Evolutionary conservation across 257 asterid species (phyloP), one percentile per base, ranked within the genome.

Genomic region (Nicotiana undulata): DNA sequence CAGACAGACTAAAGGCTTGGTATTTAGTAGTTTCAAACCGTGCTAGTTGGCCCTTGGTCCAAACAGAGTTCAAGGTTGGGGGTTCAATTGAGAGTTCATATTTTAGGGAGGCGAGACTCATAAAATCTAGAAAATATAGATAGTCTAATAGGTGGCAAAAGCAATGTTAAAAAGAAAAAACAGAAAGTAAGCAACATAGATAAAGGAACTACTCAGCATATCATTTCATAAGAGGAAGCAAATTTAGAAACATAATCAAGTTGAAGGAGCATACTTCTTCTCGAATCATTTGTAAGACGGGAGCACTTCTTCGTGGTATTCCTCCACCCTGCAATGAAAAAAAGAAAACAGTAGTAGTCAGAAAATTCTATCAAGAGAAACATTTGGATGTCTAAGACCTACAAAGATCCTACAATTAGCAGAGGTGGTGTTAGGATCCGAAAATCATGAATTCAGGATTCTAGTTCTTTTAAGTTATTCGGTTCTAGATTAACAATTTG

Each of bases 241-340:
- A 77, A 55, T n/a, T 63, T 49, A 65, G 80, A 20, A 77, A 64
- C 65, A 8, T 16, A 74, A 84, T 79, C 70, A 85, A 75, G 84
- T 81, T 81, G 55, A 32, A 44, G 76, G 81, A 52, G 66, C 89
- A 49, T 94, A 92, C 99, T 85, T 96, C 97, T 91, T 96, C 99
- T 24, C 97, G 93, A 51, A 96, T 90, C 81, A 63, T 88, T 84
- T 90, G 93, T 75, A 96, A 88, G 79, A 89, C 66, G 16, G 99
- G 99, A 79, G 99, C 98, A 84, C 89, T 92, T 87, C 99, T 91
- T 76, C 98, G 88, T 9, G 97, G 90, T 86, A 96, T 94, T 64
- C 99, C 99, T 83, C 98, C 99, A 63, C 98, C 99, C 98, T 96
- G 81, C 52, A 31, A 70, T 61, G 82, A 70, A 55, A 86, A 86